A percentile compares a stretch with the other conserved stretches of the same genome.
Evolutionary conservation across 1,284 basidiomycete species (phyloP).

Genomic region (Rhodotorula sp.): DNA sequence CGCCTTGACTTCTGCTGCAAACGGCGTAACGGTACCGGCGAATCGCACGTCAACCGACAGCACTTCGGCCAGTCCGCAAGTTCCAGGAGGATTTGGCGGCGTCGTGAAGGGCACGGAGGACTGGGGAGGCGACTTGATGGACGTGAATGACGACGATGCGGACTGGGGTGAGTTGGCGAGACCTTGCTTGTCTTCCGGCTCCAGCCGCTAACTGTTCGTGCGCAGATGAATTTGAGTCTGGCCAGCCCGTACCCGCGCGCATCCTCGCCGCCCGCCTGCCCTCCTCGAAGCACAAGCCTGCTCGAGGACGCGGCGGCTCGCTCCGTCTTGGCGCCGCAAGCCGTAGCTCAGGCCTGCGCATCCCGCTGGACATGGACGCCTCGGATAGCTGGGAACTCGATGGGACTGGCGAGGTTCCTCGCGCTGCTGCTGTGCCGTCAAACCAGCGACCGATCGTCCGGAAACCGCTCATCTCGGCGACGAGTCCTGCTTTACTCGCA

Average conservation of each 20-base stretch:
- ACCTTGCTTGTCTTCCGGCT: not conserved
- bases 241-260: conserved; percentile 15
- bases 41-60: not conserved
- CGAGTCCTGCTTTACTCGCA: not conserved
- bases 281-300: conserved; percentile 15
- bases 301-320: not conserved
- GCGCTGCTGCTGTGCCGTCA: not conserved
- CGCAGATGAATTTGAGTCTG: conserved; percentile 41
- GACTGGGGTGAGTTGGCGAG: conserved; percentile 75
- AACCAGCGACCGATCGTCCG: conserved; percentile 15
- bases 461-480: not conserved
- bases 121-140: conserved; percentile 70
- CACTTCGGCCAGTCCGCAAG: not conserved
- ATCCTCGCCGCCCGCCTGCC: conserved; percentile 30
- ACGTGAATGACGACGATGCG: conserved; percentile 82
- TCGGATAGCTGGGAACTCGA: conserved; percentile 38
- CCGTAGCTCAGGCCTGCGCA: not conserved
- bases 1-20: not conserved
- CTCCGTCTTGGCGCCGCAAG: not conserved
- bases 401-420: not conserved
- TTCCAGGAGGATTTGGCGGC: conserved; percentile 22
- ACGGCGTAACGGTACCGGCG: conserved; percentile 7
- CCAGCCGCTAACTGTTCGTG: too few relatives aligned
- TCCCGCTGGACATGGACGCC: conserved; percentile 36
- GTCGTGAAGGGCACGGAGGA: conserved; percentile 50